Percentiles rank a stretch among this genome's conserved stretches.
These are phyloP conservation scores for Puccinia polysora DNA, from an alignment of 1,284 basidiomycete species.

Conservation along the genomic window DNA sequence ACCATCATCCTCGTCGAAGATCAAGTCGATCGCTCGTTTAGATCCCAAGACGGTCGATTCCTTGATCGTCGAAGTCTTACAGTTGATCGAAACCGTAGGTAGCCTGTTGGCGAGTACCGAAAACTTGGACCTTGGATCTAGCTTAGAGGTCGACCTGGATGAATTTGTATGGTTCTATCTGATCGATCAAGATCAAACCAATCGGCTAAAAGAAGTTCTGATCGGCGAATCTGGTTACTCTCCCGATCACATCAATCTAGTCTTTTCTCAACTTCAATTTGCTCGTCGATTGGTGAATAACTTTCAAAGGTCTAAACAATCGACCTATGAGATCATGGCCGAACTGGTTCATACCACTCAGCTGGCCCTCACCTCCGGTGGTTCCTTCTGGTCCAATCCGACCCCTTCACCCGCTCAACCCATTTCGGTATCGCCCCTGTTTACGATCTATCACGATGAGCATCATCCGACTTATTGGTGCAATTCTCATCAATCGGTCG, in stretches of 20 bases:
- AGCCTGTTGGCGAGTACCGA: constrained; percentile 14
- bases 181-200: constrained; percentile 3
- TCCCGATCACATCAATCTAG: not conserved
- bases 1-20: not conserved
- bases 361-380: not conserved
- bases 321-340: constrained; percentile 19
- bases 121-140: constrained; percentile 3
- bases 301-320: constrained; percentile 22
- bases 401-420: constrained; percentile 34
- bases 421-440: constrained; percentile 30
- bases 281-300: constrained; percentile 27
- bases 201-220: not conserved
- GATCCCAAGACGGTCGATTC: constrained; percentile 6
- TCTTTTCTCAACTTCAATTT: constrained; percentile 10
- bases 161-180: constrained; percentile 33
- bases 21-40: not conserved
- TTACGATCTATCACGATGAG: constrained; percentile 5
- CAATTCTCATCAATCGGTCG: not conserved
- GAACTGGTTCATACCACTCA: constrained; percentile 33
- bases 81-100: constrained; percentile 13
- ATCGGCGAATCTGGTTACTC: not conserved
- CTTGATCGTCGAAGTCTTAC: constrained; percentile 4
- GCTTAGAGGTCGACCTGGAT: constrained; percentile 31
- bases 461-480: not conserved
- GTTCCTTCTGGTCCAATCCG: not conserved